phyloP scores from a whole-genome alignment of 306 rosid species.

The Sindora glabra region DNA sequence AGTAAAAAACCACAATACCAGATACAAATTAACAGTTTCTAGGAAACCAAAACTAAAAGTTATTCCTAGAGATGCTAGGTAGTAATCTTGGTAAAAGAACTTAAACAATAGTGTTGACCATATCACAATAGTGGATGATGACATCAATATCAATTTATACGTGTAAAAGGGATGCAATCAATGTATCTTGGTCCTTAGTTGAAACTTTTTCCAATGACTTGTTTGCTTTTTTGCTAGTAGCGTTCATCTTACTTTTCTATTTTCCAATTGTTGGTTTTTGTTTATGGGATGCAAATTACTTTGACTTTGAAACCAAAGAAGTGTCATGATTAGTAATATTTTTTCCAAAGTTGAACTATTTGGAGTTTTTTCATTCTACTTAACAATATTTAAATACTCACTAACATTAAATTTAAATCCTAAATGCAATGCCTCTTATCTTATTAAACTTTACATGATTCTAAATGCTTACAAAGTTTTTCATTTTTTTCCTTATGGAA shows the following conservation, averaged over 20 bases:
- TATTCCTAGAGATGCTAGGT: too few relatives aligned
- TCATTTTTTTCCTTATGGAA: too few relatives aligned
- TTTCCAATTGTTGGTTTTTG: constrained; percentile 43
- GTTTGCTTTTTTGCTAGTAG: constrained; percentile 40
- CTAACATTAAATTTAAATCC: too few relatives aligned
- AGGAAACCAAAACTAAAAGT: background rate
- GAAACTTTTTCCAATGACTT: constrained; percentile 44
- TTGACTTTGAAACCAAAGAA: constrained; percentile 56
- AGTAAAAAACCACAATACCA: background rate
- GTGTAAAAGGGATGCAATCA: background rate
- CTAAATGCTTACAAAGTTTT: too few relatives aligned
- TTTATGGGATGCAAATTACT: constrained; percentile 44
- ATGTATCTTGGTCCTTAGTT: constrained; percentile 68
- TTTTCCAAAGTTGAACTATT: constrained; percentile 33
- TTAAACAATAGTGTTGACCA: too few relatives aligned
- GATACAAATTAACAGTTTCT: background rate
- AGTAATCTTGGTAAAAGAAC: too few relatives aligned
- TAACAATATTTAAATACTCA: too few relatives aligned
- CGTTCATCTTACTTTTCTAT: constrained; percentile 38
- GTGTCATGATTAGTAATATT: constrained; percentile 41
- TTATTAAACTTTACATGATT: too few relatives aligned
- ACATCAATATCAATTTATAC: background rate
- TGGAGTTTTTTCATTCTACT: constrained; percentile 32
- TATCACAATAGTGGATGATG: too few relatives aligned
- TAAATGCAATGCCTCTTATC: too few relatives aligned